Evolutionary conservation across 495 filamentous ascomycete genomes (phyloP).

Genomic region (Sporormia fimetaria): DNA sequence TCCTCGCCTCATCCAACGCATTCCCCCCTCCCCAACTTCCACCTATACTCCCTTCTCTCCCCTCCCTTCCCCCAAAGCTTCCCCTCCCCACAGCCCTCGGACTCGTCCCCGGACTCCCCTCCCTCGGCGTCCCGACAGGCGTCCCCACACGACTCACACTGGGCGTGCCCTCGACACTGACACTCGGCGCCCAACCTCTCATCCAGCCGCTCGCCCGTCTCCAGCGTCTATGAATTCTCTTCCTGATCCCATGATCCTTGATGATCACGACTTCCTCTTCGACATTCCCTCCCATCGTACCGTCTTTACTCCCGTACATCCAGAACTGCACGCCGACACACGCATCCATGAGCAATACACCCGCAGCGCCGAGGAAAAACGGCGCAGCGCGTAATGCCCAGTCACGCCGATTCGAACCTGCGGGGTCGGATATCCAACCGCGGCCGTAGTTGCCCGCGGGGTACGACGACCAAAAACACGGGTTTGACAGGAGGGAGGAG

Average conservation of each 20-base stretch:
- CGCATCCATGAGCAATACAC: conserved; percentile 55
- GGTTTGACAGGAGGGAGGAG: conserved; percentile 52
- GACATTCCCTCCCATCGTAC: conserved; percentile 7
- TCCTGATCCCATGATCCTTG: conserved; percentile 30
- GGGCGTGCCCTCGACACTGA: conserved; percentile 5
- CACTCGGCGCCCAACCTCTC: conserved; percentile 53
- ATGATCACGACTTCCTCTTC: conserved; percentile 16
- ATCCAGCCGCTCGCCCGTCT: conserved; percentile 52
- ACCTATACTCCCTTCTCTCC: too few relatives aligned
- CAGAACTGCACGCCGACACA: conserved; percentile 56
- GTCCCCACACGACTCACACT: conserved; percentile 4
- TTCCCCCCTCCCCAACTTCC: not conserved
- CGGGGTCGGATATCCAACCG: conserved; percentile 48
- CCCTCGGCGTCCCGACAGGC: conserved; percentile 12
- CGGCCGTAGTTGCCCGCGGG: conserved; percentile 52
- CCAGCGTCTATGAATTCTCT: conserved; percentile 40
- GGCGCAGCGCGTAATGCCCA: conserved; percentile 52
- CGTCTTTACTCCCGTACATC: conserved; percentile 34
- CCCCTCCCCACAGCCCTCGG: not conserved
- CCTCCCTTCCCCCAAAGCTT: not conserved
- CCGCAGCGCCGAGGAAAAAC: conserved; percentile 62
- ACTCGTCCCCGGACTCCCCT: conserved; percentile 8
- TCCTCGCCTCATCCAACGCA: conserved; percentile 20
- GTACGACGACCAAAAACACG: conserved; percentile 53
- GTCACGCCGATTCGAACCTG: conserved; percentile 45